Evolutionary conservation across 352 stramenopile species (phyloP), one percentile per base, ranked within the genome.

Genomic region (Phytopythium montanum): DNA sequence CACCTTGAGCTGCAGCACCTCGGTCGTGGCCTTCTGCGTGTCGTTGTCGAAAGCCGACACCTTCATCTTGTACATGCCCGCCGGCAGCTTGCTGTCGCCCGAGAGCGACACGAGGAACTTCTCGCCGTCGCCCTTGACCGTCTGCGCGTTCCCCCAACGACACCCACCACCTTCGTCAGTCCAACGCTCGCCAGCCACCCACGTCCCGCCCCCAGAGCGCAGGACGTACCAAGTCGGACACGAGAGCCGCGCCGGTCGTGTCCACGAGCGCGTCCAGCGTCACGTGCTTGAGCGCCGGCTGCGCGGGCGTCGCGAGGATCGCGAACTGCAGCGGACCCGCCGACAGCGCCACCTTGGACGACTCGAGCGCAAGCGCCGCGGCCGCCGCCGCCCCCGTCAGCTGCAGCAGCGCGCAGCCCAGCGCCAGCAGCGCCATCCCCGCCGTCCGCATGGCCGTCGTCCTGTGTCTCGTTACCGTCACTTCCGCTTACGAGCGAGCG

Each of bases 41-140:
- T 71, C 61, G 25, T 72, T 66, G 44, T 78, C 61, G 42, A 70
- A 56, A 1, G 72, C 73, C 44, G 68, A 73, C 16, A 92, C 80
- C 69, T 90, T 90, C 61, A 92, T 79, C 73, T 92, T 92, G 75
- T 92, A 92, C 67, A 92, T 75, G 4, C 82, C 82, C 1, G 82
- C 69, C 34, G 70, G 42, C 10, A 90, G 70, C 59, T 79, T 84
- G 25, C 72, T 61, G 41, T 79, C 64, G 46, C 62, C 66, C 34
- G 65, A 55, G 18, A 90, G 62, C 34, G 72, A 60, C 26, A 66
- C 70, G 49, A 80, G 61, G 39, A 89, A 92, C 65, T 72, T 88
- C 44, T 68, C 72, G 53, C 82, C 82, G 55, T 90, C 65, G 26
- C 82, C 80, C 23, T 69, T 69, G n/a, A 85, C 70, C 65, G 84